Conservation (phyloP, 805 yeast genomes). For the Metschnikowia bowlesiae region DNA sequence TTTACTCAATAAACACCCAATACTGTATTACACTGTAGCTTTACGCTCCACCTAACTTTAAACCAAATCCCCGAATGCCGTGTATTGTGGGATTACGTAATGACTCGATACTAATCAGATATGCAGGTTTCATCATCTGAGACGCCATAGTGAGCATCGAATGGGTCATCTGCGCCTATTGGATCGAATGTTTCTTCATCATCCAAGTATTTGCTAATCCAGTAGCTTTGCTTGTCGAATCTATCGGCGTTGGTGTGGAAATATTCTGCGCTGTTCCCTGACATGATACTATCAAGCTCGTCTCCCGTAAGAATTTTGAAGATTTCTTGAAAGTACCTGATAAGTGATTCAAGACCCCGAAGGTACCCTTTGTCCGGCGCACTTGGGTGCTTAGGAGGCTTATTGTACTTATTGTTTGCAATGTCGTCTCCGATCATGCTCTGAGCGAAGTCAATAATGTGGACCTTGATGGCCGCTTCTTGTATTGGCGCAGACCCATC, state of each 20-base stretch:
- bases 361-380: constrained; percentile 78
- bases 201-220: constrained; percentile 13
- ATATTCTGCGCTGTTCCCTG: constrained; percentile 1
- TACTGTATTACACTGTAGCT: constrained; percentile 5
- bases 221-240: constrained; percentile 4
- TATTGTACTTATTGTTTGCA: constrained; percentile 34
- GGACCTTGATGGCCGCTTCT: constrained; percentile 37
- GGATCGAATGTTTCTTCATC: constrained; percentile 4
- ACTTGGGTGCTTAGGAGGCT: constrained; percentile 67
- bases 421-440: constrained; percentile 59
- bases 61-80: neutral
- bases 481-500: constrained; percentile 49
- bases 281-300: constrained; percentile 19
- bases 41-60: neutral
- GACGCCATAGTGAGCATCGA: constrained; percentile 8
- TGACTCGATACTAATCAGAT: constrained; percentile 10
- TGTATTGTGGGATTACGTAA: neutral
- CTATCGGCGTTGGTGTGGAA: constrained; percentile 1
- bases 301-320: constrained; percentile 49
- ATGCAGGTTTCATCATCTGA: constrained; percentile 13
- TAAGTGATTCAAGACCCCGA: constrained; percentile 72
- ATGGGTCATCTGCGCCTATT: constrained; percentile 10
- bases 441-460: constrained; percentile 94
- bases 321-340: constrained; percentile 58
- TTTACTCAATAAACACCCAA: constrained; percentile 21